phyloP scores from a whole-genome alignment of 2,329 filamentous ascomycete species.

The Dendrostoma leiphaemia region DNA sequence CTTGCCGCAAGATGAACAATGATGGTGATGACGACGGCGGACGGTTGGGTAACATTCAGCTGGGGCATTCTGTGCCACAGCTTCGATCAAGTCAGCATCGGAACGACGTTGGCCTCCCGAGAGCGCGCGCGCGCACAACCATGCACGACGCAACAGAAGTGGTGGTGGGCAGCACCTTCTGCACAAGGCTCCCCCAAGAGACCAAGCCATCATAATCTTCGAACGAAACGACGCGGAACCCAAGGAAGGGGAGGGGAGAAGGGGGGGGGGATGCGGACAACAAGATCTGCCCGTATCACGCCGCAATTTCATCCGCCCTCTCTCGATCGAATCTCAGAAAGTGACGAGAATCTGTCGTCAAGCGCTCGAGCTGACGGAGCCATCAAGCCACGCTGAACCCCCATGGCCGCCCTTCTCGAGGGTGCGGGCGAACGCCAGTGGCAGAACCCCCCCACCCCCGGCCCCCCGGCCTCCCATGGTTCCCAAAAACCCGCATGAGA shows the following conservation, averaged over 20 bases:
- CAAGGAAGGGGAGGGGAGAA: not conserved
- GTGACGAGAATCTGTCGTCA: too few relatives aligned
- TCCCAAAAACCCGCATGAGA: too few relatives aligned
- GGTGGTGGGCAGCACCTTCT: too few relatives aligned
- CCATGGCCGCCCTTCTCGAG: not conserved
- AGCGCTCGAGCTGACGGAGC: not conserved
- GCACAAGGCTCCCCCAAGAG: too few relatives aligned
- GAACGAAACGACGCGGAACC: too few relatives aligned
- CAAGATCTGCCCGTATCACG: too few relatives aligned
- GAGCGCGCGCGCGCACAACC: too few relatives aligned
- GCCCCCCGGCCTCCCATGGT: not conserved
- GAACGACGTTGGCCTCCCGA: not conserved
- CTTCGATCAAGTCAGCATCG: not conserved
- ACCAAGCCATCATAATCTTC: too few relatives aligned
- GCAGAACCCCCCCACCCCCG: not conserved
- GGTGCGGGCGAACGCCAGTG: not conserved
- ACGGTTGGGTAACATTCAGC: not conserved
- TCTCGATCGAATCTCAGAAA: not conserved
- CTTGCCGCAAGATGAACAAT: not conserved
- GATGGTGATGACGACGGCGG: not conserved
- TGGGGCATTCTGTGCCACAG: not conserved
- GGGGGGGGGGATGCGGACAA: not conserved
- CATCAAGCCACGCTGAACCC: not conserved
- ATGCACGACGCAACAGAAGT: too few relatives aligned
- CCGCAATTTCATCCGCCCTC: too few relatives aligned